A percentile compares a stretch with the other conserved stretches of the same genome.
Evolutionary conservation across 2,329 filamentous ascomycete genomes (phyloP).

Genomic region (Penicillium palitans): DNA sequence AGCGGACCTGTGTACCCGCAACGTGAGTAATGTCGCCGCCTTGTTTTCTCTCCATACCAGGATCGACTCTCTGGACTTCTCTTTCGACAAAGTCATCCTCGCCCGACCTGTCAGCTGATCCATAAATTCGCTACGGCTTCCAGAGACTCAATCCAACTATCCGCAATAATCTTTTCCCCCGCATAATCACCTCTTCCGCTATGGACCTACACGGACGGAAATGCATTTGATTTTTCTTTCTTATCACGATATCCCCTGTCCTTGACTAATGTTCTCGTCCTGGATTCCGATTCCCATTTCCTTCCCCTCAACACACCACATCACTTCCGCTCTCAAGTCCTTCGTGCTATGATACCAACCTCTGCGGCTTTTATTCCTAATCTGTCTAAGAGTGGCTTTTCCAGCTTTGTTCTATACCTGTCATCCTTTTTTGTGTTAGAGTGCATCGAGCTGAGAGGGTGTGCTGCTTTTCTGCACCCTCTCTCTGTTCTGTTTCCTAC

Average conservation of each 20-base stretch:
- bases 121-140: constrained; percentile 29
- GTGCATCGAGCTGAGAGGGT: constrained; percentile 18
- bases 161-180: constrained; percentile 35
- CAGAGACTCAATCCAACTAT: constrained; percentile 42
- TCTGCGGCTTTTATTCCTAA: constrained; percentile 32
- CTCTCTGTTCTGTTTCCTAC: constrained; percentile 15
- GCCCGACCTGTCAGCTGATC: constrained; percentile 27
- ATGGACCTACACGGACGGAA: constrained; percentile 18
- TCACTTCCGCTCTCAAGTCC: constrained; percentile 22
- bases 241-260: constrained; percentile 38
- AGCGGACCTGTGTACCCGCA: constrained; percentile 53
- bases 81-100: constrained; percentile 17
- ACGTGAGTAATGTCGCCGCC: constrained; percentile 45
- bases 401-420: constrained; percentile 23
- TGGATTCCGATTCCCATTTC: constrained; percentile 25
- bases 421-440: constrained; percentile 27
- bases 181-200: constrained; percentile 22
- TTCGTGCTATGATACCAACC: constrained; percentile 40
- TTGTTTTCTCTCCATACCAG: neutral
- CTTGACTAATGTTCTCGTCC: constrained; percentile 35
- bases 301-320: constrained; percentile 1
- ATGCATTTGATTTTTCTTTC: constrained; percentile 28
- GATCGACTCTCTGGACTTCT: constrained; percentile 25
- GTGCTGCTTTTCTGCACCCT: constrained; percentile 10
- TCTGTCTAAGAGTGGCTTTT: constrained; percentile 34